A percentile compares a stretch with the other conserved stretches of the same genome.
Conservation (phyloP, 78 protist species). For the Pigoraptor vietnamica region DNA sequence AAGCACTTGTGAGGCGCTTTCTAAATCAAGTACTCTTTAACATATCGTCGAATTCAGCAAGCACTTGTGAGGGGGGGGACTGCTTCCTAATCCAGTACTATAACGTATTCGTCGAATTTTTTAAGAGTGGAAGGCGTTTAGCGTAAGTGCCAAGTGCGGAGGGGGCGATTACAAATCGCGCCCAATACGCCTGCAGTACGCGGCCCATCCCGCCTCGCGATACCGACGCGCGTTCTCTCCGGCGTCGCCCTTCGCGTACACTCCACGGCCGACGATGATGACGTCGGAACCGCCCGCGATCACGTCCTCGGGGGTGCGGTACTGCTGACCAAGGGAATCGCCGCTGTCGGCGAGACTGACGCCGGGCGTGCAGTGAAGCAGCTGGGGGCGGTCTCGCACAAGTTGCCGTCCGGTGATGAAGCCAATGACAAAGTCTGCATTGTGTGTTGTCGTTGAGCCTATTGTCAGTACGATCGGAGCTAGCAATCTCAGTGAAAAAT, state of each 20-base stretch:
- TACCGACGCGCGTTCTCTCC: background rate
- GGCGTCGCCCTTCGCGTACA: background rate
- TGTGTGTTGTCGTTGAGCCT: background rate
- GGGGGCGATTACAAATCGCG: background rate
- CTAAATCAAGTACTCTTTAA: too few species aligned
- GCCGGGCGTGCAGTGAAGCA: background rate
- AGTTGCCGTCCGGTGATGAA: background rate
- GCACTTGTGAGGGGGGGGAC: too few species aligned
- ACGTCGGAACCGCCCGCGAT: constrained; percentile 52
- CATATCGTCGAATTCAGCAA: too few species aligned
- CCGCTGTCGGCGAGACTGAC: constrained; percentile 28
- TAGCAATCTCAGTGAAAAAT: too few species aligned
- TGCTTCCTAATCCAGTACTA: too few species aligned
- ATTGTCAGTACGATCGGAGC: too few species aligned
- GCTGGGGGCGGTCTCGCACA: background rate
- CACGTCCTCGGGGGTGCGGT: constrained; percentile 64
- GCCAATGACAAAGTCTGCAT: constrained; percentile 44
- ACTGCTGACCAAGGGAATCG: constrained; percentile 77
- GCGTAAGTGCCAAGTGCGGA: too few species aligned
- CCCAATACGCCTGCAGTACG: background rate
- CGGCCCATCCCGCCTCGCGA: background rate
- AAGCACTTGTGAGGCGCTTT: too few species aligned
- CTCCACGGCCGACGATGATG: constrained; percentile 80
- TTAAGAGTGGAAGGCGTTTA: too few species aligned
- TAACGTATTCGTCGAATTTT: too few species aligned